Conservation (phyloP, 306 rosid genomes). For the Cucumis sativus region Cucumber_9930_V3 NC_026661.2:14981001-14981500, state of each 20-base stretch:
- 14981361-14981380: slow-evolving; percentile 9
- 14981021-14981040: slow-evolving; percentile 38
- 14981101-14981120: neutral
- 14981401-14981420: slow-evolving; percentile 16
- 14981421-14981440: slow-evolving; percentile 31
- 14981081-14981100: slow-evolving; percentile 21
- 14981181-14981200: slow-evolving; percentile 19
- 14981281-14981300: slow-evolving; percentile 19
- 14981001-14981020: slow-evolving; percentile 49
- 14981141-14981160: slow-evolving; percentile 16
- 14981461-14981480: slow-evolving; percentile 39
- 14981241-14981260: slow-evolving; percentile 50
- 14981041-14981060: slow-evolving; percentile 13
- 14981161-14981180: slow-evolving; percentile 29
- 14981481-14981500: slow-evolving; percentile 13
- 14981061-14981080: slow-evolving; percentile 7
- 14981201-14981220: slow-evolving; percentile 23
- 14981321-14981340: slow-evolving; percentile 9
- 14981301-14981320: slow-evolving; percentile 15
- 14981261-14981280: slow-evolving; percentile 30
- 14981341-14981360: neutral
- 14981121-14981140: slow-evolving; percentile 32
- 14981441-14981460: slow-evolving; percentile 41
- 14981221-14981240: slow-evolving; percentile 22
- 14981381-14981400: slow-evolving; percentile 3